A percentile compares a stretch with the other conserved stretches of the same genome.
Evolutionary conservation across 2,329 filamentous ascomycete genomes (phyloP).

Genomic region (Geosmithia morbida): DNA sequence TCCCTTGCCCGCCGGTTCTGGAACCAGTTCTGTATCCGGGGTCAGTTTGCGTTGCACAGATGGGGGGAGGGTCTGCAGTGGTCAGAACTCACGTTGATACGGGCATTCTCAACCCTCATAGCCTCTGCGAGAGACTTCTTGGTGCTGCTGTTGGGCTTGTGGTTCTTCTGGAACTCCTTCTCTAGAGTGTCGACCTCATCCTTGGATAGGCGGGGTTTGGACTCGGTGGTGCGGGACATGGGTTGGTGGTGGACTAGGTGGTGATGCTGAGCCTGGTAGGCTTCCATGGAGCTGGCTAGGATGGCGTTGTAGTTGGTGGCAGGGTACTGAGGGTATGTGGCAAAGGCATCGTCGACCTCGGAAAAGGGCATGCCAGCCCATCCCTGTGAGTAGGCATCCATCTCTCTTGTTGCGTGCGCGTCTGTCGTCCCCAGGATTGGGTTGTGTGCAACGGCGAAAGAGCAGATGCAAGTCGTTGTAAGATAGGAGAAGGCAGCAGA

Average conservation of each 20-base stretch:
- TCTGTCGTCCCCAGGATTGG: neutral
- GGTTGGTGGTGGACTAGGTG: constrained; percentile 21
- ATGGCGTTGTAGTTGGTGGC: constrained; percentile 15
- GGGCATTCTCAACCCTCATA: constrained; percentile 47
- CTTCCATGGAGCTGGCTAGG: constrained; percentile 22
- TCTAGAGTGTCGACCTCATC: constrained; percentile 46
- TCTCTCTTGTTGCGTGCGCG: constrained; percentile 4
- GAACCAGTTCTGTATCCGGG: constrained; percentile 45
- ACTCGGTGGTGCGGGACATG: constrained; percentile 26
- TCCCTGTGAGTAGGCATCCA: constrained; percentile 18
- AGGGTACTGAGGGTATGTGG: constrained; percentile 8
- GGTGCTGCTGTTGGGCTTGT: constrained; percentile 46
- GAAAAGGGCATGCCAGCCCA: constrained; percentile 4
- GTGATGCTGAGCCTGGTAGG: constrained; percentile 19
- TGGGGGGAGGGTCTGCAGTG: neutral
- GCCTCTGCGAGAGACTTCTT: constrained; percentile 47
- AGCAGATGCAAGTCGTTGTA: too few relatives aligned
- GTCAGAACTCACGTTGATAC: constrained; percentile 40
- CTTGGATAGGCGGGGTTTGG: constrained; percentile 40
- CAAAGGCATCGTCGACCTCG: constrained; percentile 4
- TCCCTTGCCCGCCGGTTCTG: constrained; percentile 51
- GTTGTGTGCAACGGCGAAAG: too few relatives aligned
- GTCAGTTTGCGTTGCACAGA: too few relatives aligned
- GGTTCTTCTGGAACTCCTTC: constrained; percentile 47
- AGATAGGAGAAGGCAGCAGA: too few relatives aligned